Conservation (phyloP, 225 moss, liverwort and hornwort species). For the Marchantia paleacea region DNA sequence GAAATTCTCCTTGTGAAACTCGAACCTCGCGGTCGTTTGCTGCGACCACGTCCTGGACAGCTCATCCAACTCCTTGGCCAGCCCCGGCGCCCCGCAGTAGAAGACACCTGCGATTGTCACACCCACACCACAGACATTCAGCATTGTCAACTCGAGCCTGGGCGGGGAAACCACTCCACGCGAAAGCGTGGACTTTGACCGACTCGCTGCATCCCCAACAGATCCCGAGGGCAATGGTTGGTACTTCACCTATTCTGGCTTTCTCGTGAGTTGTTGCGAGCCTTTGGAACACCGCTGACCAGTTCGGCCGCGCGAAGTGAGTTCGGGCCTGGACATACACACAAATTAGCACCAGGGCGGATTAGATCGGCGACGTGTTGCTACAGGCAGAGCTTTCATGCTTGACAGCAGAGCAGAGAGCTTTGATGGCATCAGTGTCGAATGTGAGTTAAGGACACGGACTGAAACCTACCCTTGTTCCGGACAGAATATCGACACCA, state of each 20-base stretch:
- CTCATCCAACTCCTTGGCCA: conserved; percentile 73
- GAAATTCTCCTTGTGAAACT: conserved; percentile 96
- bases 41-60: conserved; percentile 66
- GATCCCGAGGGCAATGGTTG: too few species aligned
- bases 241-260: conserved; percentile 62
- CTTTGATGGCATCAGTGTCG: background rate
- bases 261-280: conserved; percentile 71
- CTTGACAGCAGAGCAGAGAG: too few species aligned
- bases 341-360: background rate
- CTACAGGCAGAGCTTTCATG: too few species aligned
- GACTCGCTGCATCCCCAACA: too few species aligned
- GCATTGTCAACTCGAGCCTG: background rate
- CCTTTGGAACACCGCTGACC: conserved; percentile 80
- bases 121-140: background rate
- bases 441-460: background rate
- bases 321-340: conserved; percentile 70
- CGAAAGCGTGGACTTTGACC: background rate
- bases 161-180: background rate
- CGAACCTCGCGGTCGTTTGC: conserved; percentile 70
- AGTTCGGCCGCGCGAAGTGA: conserved; percentile 92
- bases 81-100: conserved; percentile 72
- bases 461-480: conserved; percentile 63
- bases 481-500: conserved; percentile 84
- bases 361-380: background rate
- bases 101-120: conserved; percentile 68